Evolutionary conservation across 129 eudicot genomes (phyloP).

Genomic region (Chrysanthemum makinoi): DNA sequence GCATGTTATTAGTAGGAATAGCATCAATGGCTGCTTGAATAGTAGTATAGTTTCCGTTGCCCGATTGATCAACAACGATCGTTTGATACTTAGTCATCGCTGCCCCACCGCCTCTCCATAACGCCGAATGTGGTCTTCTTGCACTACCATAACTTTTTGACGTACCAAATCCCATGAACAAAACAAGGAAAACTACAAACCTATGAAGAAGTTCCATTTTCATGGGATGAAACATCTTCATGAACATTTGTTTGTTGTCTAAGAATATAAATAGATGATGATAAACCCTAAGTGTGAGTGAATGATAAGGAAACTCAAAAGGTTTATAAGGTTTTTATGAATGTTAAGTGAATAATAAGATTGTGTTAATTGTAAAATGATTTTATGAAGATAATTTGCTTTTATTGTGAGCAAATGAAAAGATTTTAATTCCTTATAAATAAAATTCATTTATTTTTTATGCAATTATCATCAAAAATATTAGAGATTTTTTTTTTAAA

Average conservation of each 20-base stretch:
- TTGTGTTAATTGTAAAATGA: conserved; percentile 2
- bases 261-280: not conserved
- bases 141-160: conserved; percentile 19
- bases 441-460: not conserved
- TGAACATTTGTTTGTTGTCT: not conserved
- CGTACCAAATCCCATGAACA: conserved; percentile 8
- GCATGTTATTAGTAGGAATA: conserved; percentile 47
- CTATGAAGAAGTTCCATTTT: conserved; percentile 22
- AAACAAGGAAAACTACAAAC: conserved; percentile 13
- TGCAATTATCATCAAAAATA: not conserved
- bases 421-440: conserved; percentile 16
- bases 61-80: conserved; percentile 56
- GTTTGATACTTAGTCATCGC: conserved; percentile 18
- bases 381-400: not conserved
- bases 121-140: not conserved
- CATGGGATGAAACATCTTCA: conserved; percentile 10
- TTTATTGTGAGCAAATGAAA: conserved; percentile 10
- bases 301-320: conserved; percentile 20
- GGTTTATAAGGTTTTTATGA: conserved; percentile 14
- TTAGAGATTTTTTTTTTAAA: too few species aligned
- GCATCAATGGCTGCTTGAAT: conserved; percentile 72
- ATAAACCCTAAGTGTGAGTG: conserved; percentile 2
- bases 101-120: not conserved
- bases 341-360: conserved; percentile 31
- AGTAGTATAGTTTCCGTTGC: conserved; percentile 51